Conservation (phyloP, 1,284 basidiomycete genomes). For the Cystobasidium sp. region DNA sequence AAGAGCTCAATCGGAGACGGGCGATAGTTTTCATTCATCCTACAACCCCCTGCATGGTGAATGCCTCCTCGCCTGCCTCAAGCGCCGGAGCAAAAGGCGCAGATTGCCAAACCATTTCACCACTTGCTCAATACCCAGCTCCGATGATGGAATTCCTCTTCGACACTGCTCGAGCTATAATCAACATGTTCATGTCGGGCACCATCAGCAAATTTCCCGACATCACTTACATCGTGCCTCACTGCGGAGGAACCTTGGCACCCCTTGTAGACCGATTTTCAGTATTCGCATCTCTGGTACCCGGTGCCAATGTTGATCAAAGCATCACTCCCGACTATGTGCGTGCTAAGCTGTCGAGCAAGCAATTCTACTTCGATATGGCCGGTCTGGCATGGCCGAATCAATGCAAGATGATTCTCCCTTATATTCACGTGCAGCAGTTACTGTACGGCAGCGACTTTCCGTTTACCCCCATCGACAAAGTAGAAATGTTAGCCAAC, state of each 20-base stretch:
- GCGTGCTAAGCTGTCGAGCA: conserved; percentile 6
- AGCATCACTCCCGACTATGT: conserved; percentile 15
- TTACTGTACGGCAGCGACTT: conserved; percentile 30
- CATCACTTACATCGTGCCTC: conserved; percentile 21
- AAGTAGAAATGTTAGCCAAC: conserved; percentile 18
- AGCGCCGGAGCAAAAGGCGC: not conserved
- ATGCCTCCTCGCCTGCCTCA: not conserved
- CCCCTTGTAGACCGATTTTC: conserved; percentile 23
- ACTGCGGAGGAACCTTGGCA: conserved; percentile 23
- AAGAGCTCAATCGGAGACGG: conserved; percentile 12
- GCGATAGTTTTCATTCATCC: conserved; percentile 32
- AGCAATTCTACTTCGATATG: conserved; percentile 34
- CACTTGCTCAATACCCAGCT: conserved; percentile 24
- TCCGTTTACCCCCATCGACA: conserved; percentile 5
- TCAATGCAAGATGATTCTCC: conserved; percentile 24
- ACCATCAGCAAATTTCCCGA: conserved; percentile 6
- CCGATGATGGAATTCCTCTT: conserved; percentile 31
- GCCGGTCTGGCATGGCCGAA: conserved; percentile 34
- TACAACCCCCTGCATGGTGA: conserved; percentile 31
- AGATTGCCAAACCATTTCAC: not conserved
- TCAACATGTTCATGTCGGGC: conserved; percentile 31
- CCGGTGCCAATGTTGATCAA: conserved; percentile 6
- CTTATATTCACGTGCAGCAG: not conserved
- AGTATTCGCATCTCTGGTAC: conserved; percentile 2
- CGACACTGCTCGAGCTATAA: conserved; percentile 21